Conservation (phyloP, 2,329 filamentous ascomycete species). For the Diaporthe batatas region DNA sequence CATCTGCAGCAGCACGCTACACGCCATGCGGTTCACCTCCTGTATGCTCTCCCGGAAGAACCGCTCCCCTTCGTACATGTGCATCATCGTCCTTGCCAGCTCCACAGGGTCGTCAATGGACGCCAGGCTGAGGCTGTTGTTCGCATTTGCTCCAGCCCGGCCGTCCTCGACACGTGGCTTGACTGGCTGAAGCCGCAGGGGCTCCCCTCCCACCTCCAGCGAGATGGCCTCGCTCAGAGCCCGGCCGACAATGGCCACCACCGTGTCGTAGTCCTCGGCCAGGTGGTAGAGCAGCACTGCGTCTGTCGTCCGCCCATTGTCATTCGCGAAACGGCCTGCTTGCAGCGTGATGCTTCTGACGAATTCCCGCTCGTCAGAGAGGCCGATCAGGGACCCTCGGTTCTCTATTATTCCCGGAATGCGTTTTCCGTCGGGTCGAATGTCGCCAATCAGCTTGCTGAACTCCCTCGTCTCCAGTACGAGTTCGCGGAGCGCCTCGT, state of each 20-base stretch:
- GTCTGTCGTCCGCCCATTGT: constrained; percentile 93
- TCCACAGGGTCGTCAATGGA: constrained; percentile 72
- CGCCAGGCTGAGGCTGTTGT: constrained; percentile 72
- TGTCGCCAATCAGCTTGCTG: constrained; percentile 91
- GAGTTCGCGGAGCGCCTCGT: constrained; percentile 92
- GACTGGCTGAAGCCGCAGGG: constrained; percentile 82
- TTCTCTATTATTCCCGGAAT: constrained; percentile 91
- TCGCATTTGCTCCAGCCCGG: constrained; percentile 56
- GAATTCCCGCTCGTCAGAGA: constrained; percentile 85
- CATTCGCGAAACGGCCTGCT: constrained; percentile 91
- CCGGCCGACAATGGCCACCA: constrained; percentile 90
- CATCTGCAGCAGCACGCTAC: constrained; percentile 70
- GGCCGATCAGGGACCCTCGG: constrained; percentile 83
- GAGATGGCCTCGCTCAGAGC: constrained; percentile 91
- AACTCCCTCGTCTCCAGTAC: constrained; percentile 98
- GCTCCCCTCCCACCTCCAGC: constrained; percentile 85
- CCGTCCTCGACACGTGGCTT: constrained; percentile 73
- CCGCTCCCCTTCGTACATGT: constrained; percentile 71
- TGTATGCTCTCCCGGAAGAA: constrained; percentile 72
- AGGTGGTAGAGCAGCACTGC: constrained; percentile 95
- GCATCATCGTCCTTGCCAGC: constrained; percentile 72
- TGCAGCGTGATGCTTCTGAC: constrained; percentile 93
- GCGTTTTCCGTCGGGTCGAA: constrained; percentile 85
- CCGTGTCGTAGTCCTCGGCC: constrained; percentile 93
- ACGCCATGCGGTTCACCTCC: constrained; percentile 69